Evolutionary conservation across 2,329 filamentous ascomycete genomes (phyloP), one percentile per base, ranked within the genome.

Genomic region (Neopestalotiopsis clavispora): DNA sequence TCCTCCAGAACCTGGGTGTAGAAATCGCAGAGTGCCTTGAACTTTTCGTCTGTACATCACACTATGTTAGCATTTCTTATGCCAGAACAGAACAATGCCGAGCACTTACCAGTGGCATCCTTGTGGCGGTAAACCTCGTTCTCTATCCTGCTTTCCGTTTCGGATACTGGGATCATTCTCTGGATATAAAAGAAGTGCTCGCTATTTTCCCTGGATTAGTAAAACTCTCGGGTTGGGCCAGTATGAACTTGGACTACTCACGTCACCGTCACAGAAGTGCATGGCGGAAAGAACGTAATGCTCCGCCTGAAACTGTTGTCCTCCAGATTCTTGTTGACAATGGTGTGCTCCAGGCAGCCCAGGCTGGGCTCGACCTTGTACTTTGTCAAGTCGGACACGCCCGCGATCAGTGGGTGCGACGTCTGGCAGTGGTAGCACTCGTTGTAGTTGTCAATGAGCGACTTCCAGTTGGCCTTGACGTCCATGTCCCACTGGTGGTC

Each of bases 371-470:
- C 74, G 32, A 83, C 80, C 14, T 73, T 72, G 74, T 85, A 86
- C 3, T 84, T 84, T 69, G 84, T 83, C 52, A 90, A 82, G 69
- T 90, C 86, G 59, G 87, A 84, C n/a, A 90, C 81, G 57, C 82
- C 80, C 4, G 86, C 82, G 40, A 90, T 85, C 68, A 88, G 86
- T 2, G 89, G 87, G 72, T 90, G 88, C 1, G 87, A 85, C 0
- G 85, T 86, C 65, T 85, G 84, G 80, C 87, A 90, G 80, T 90
- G 88, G 73, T 91, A 91, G 75, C 88, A 91, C 75, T 89, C 88
- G 75, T 91, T 91, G 81, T 89, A 91, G 80, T 91, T 90, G 75
- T 91, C 89, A 14, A 85, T 84, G 40, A 89, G 76, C 30, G 86
- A 84, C 79, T 90, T 90, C 87, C 87, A 90, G 79, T 89, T 89